Conservation (phyloP, 768 basidiomycete species). For the Russula virescens region DNA sequence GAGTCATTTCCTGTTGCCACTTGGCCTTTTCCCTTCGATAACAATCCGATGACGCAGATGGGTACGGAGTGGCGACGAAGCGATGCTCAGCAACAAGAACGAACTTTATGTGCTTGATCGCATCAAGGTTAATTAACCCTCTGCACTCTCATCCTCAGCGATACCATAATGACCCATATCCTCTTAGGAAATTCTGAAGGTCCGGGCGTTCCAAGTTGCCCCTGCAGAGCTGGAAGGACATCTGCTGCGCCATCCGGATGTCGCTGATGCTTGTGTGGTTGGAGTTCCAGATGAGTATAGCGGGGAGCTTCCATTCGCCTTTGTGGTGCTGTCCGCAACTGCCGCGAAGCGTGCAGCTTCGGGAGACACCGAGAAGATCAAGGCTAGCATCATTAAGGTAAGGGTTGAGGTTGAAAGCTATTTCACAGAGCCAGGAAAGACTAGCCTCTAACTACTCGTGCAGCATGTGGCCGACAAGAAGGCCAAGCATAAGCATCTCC, state of each 20-base stretch:
- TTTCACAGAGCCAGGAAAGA: not conserved
- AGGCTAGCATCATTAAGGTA: constrained; percentile 53
- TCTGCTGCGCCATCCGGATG: constrained; percentile 39
- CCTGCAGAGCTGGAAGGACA: constrained; percentile 37
- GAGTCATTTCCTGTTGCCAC: constrained; percentile 17
- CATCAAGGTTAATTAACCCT: constrained; percentile 41
- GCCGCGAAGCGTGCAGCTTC: constrained; percentile 35
- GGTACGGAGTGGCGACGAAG: constrained; percentile 65
- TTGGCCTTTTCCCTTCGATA: not conserved
- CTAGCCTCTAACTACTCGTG: not conserved
- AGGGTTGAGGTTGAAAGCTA: not conserved
- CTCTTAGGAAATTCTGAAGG: constrained; percentile 1
- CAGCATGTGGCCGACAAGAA: constrained; percentile 33
- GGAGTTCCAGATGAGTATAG: constrained; percentile 67
- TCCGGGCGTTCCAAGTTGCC: constrained; percentile 26
- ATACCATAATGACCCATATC: not conserved
- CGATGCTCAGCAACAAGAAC: constrained; percentile 43
- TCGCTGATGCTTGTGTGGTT: constrained; percentile 40
- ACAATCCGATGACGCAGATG: constrained; percentile 37
- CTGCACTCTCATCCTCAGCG: not conserved
- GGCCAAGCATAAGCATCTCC: constrained; percentile 35
- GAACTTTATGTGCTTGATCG: constrained; percentile 58
- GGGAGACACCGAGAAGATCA: constrained; percentile 36
- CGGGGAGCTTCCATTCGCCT: constrained; percentile 71
- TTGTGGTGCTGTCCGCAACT: constrained; percentile 46